Evolutionary conservation across 2,329 filamentous ascomycete genomes (phyloP).

Genomic region (Zalaria sp.): DNA sequence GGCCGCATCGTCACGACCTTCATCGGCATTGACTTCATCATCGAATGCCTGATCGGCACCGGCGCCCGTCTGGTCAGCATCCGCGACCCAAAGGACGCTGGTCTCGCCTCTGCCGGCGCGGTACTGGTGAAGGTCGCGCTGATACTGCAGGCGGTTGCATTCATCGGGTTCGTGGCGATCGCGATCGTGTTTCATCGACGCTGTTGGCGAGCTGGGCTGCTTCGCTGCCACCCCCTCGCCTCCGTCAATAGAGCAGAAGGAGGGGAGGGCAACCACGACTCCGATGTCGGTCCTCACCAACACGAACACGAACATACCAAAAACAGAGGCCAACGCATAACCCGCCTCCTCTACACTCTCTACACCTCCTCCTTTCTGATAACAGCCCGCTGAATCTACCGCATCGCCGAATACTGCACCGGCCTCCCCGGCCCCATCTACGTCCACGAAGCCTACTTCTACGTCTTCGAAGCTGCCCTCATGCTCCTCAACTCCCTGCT

Average conservation of each 20-base stretch:
- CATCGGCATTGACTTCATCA: conserved; percentile 33
- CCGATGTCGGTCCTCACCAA: too few relatives aligned
- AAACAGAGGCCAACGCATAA: conserved; percentile 13
- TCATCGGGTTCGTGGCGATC: conserved; percentile 31
- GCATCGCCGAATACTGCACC: conserved; percentile 33
- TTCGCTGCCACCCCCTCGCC: background rate
- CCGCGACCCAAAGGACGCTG: background rate
- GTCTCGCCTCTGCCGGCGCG: conserved; percentile 1
- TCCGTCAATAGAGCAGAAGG: too few relatives aligned
- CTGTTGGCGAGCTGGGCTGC: conserved; percentile 22
- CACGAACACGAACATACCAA: too few relatives aligned
- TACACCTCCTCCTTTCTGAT: conserved; percentile 34
- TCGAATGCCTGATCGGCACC: conserved; percentile 36
- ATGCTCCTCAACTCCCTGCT: conserved; percentile 37
- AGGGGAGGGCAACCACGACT: too few relatives aligned
- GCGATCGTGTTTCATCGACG: conserved; percentile 31
- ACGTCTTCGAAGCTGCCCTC: conserved; percentile 36
- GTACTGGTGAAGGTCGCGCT: conserved; percentile 30
- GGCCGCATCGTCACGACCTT: conserved; percentile 43
- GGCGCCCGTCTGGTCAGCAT: conserved; percentile 28
- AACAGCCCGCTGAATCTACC: conserved; percentile 33
- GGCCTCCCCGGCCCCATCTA: conserved; percentile 20
- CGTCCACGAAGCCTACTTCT: conserved; percentile 36
- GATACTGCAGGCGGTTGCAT: conserved; percentile 32
- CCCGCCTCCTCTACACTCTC: conserved; percentile 26